Evolutionary conservation across 148 eudicot species (phyloP).

Genomic region (Nepenthes mirabilis): DNA sequence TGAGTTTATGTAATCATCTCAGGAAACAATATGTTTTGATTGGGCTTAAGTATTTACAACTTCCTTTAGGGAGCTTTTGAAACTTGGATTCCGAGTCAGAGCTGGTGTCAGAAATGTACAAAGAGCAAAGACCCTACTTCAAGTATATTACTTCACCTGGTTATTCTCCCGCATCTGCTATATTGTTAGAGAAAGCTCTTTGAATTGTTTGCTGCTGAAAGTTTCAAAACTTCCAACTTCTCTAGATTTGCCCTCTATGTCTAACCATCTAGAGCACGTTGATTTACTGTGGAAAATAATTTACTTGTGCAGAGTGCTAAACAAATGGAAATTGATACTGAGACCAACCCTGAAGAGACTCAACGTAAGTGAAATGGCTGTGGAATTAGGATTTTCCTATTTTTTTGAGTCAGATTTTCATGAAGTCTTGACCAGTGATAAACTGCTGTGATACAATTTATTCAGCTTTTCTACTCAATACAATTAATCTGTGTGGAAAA

Average conservation of each 20-base stretch:
- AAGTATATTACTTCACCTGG: constrained; percentile 27
- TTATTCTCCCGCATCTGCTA: not conserved
- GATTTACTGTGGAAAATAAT: not conserved
- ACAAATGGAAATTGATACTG: constrained; percentile 49
- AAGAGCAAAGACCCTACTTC: constrained; percentile 61
- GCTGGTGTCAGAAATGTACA: constrained; percentile 83
- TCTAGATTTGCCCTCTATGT: not conserved
- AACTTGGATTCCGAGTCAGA: constrained; percentile 69
- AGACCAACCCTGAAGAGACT: constrained; percentile 19
- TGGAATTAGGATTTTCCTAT: not conserved
- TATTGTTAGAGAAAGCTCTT: not conserved
- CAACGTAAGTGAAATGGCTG: constrained; percentile 38
- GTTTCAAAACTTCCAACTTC: too few species aligned
- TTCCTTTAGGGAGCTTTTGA: constrained; percentile 73
- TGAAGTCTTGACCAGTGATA: not conserved
- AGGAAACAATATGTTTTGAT: not conserved
- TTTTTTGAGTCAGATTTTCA: not conserved
- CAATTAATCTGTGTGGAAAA: not conserved
- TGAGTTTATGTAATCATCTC: not conserved
- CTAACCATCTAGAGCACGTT: not conserved
- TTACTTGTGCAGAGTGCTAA: constrained; percentile 42
- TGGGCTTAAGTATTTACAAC: constrained; percentile 1
- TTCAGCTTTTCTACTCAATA: too few species aligned
- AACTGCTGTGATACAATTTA: not conserved
- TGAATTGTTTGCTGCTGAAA: too few species aligned